phyloP scores from a whole-genome alignment of 352 stramenopile species.

The Aphanomyces astaci region DNA sequence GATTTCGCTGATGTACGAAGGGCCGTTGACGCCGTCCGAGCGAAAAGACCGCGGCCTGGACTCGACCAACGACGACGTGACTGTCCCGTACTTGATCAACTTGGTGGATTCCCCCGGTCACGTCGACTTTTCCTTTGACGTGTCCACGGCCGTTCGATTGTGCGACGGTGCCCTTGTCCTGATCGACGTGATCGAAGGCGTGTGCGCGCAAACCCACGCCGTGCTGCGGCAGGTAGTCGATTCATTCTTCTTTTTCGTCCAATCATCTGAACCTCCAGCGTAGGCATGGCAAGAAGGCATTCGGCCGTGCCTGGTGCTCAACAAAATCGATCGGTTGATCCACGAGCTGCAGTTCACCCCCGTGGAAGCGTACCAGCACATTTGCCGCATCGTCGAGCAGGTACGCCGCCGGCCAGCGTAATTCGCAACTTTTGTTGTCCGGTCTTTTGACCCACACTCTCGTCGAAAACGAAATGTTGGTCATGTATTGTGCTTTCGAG shows the following conservation, averaged over 20 bases:
- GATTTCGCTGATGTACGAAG: slow-evolving; percentile 89
- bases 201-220: slow-evolving; percentile 92
- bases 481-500: slow-evolving; percentile 2
- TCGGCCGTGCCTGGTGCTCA: slow-evolving; percentile 92
- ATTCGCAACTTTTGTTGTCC: no score
- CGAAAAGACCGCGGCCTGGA: neutral
- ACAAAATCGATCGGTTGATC: slow-evolving; percentile 96
- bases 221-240: slow-evolving; percentile 76
- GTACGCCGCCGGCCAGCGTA: slow-evolving; percentile 21
- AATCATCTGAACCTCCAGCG: neutral
- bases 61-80: slow-evolving; percentile 24
- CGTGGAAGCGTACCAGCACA: slow-evolving; percentile 87
- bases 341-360: slow-evolving; percentile 88
- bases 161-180: slow-evolving; percentile 92
- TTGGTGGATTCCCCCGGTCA: slow-evolving; percentile 93
- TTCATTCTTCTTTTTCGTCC: neutral
- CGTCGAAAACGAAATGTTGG: slow-evolving; percentile 31
- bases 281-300: slow-evolving; percentile 89
- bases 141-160: slow-evolving; percentile 92
- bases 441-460: no score
- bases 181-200: slow-evolving; percentile 94
- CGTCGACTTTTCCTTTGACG: slow-evolving; percentile 94
- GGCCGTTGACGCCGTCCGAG: slow-evolving; percentile 14
- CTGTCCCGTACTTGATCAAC: slow-evolving; percentile 87
- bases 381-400: slow-evolving; percentile 90